These are phyloP conservation scores for Erysimum cheiranthoides DNA, from an alignment of 345 rosid genomes.

Conservation along the genomic window DNA sequence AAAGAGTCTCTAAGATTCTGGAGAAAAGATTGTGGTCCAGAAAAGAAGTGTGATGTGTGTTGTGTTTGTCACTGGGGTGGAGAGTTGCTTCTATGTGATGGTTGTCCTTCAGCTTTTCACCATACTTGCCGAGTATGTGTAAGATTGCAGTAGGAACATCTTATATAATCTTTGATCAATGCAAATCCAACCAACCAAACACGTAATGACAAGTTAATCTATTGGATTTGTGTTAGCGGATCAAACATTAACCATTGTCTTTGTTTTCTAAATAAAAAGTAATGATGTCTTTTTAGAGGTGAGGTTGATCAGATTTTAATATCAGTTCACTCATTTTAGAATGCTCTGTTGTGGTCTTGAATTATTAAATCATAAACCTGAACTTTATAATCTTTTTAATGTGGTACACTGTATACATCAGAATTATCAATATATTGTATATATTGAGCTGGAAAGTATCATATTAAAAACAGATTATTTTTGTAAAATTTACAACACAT, in stretches of 20 bases:
- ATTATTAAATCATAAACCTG: not conserved
- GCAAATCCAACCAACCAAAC: not conserved
- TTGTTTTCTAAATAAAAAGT: not conserved
- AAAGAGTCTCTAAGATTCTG: constrained; percentile 13
- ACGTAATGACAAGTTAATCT: not conserved
- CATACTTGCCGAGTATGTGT: constrained; percentile 52
- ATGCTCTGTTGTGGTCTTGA: not conserved
- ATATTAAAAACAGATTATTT: not conserved
- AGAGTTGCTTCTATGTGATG: constrained; percentile 60
- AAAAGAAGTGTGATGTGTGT: constrained; percentile 41
- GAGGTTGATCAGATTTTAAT: not conserved
- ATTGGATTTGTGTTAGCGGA: not conserved
- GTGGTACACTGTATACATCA: not conserved
- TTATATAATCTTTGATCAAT: not conserved
- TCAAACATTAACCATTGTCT: not conserved
- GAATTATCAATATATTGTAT: constrained; percentile 3
- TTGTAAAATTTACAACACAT: constrained; percentile 25
- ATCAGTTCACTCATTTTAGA: constrained; percentile 8
- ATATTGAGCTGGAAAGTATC: not conserved
- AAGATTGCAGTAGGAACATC: no score
- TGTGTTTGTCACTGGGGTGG: constrained; percentile 61
- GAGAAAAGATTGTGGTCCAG: constrained; percentile 11
- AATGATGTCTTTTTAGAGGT: not conserved
- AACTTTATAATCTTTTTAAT: not conserved
- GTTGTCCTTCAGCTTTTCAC: constrained; percentile 63